phyloP scores from a whole-genome alignment of 1,284 basidiomycete genomes.

The Ustilago shanxiensis region DNA sequence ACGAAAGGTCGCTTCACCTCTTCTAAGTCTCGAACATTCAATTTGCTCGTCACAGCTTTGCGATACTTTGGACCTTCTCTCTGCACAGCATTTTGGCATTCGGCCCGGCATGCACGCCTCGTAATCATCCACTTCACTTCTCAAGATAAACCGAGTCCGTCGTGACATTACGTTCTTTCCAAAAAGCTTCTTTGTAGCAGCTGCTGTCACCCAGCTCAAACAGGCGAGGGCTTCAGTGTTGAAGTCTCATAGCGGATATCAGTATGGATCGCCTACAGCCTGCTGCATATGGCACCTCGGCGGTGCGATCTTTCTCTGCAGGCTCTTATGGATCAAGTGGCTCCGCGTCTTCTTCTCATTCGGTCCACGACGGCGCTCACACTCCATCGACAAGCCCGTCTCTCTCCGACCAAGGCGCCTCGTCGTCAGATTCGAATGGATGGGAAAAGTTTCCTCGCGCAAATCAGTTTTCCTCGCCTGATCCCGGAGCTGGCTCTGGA shows the following conservation, averaged over 20 bases:
- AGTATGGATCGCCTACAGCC: conserved; percentile 38
- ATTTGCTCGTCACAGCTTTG: no score
- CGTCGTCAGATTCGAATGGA: conserved; percentile 4
- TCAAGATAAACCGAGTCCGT: not conserved
- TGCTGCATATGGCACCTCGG: conserved; percentile 14
- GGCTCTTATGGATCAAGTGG: conserved; percentile 40
- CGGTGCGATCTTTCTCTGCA: conserved; percentile 33
- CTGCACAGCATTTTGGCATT: not conserved
- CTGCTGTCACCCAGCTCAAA: not conserved
- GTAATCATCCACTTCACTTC: not conserved
- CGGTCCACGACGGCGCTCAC: conserved; percentile 8
- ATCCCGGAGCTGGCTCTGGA: conserved; percentile 4
- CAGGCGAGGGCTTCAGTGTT: not conserved
- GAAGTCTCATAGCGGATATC: not conserved
- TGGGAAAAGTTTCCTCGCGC: conserved; percentile 25
- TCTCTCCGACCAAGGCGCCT: conserved; percentile 31
- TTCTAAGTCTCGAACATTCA: no score
- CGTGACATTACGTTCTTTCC: no score
- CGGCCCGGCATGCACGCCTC: not conserved
- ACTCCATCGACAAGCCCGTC: conserved; percentile 43
- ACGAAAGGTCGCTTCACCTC: not conserved
- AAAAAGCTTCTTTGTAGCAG: not conserved
- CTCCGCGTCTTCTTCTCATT: conserved; percentile 26
- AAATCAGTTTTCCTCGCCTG: conserved; percentile 11
- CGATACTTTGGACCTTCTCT: not conserved